Percentiles rank a stretch among this genome's conserved stretches.
These are phyloP conservation scores for Acanthamoeba lenticulata DNA, from an alignment of 208 protist species.

Conservation along the genomic window DNA sequence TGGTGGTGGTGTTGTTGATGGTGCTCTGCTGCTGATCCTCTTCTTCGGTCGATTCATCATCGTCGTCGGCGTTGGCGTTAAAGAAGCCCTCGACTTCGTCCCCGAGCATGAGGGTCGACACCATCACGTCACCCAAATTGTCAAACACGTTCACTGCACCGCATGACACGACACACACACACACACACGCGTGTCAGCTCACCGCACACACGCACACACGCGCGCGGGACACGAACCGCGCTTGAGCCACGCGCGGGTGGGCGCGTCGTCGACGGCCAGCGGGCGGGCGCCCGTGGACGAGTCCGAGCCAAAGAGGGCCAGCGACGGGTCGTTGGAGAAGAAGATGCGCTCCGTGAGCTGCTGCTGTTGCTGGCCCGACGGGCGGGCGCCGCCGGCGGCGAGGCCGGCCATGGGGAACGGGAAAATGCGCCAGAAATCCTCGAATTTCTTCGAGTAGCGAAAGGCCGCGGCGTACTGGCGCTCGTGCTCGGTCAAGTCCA, in stretches of 20 bases:
- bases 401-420: too few relatives aligned
- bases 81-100: neutral
- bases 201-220: too few relatives aligned
- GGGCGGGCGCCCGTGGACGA: too few relatives aligned
- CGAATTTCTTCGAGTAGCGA: neutral
- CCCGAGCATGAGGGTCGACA: too few relatives aligned
- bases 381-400: too few relatives aligned
- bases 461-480: conserved; percentile 18
- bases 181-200: neutral
- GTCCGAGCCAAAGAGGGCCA: conserved; percentile 56
- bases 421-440: conserved; percentile 16
- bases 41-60: too few relatives aligned
- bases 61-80: neutral
- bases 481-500: conserved; percentile 9
- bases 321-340: conserved; percentile 4
- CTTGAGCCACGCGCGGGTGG: conserved; percentile 59
- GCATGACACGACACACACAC: neutral
- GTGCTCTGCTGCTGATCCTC: neutral
- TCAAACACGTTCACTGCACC: too few relatives aligned
- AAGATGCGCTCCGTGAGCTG: too few relatives aligned
- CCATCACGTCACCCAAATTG: too few relatives aligned
- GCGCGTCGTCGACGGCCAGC: neutral
- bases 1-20: too few relatives aligned
- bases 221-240: neutral
- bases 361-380: too few relatives aligned